phyloP scores from a whole-genome alignment of 192 early-diverging fungal genomes.

The Paraglomus occultum region DNA sequence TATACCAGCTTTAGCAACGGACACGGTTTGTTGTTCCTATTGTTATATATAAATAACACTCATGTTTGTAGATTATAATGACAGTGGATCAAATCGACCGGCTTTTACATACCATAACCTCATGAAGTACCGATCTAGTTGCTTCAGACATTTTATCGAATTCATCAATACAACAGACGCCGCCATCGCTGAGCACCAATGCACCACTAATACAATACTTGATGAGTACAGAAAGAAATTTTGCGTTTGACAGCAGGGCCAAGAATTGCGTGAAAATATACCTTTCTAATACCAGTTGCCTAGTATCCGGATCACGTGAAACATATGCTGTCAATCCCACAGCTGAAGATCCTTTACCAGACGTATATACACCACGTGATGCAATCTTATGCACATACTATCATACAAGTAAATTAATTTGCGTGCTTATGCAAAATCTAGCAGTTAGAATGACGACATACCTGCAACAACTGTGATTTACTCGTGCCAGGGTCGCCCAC shows the following conservation, averaged over 20 bases:
- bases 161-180: conserved; percentile 98
- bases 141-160: conserved; percentile 99
- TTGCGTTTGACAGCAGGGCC: background rate
- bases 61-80: background rate
- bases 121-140: conserved; percentile 91
- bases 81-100: background rate
- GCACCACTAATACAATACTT: conserved; percentile 65
- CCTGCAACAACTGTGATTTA: conserved; percentile 88
- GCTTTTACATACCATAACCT: conserved; percentile 80
- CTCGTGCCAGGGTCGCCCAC: conserved; percentile 96
- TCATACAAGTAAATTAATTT: background rate
- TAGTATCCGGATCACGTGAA: conserved; percentile 91
- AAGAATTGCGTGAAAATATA: conserved; percentile 24
- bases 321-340: conserved; percentile 97
- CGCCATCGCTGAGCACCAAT: conserved; percentile 91
- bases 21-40: conserved; percentile 96
- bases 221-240: background rate
- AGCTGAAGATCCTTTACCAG: conserved; percentile 94
- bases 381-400: conserved; percentile 90
- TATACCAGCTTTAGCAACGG: conserved; percentile 98
- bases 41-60: conserved; percentile 5
- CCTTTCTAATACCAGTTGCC: conserved; percentile 93
- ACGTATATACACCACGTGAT: conserved; percentile 94
- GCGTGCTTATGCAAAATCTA: background rate
- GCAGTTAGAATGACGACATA: background rate